A percentile compares a stretch with the other conserved stretches of the same genome.
Conservation (phyloP, 2,329 filamentous ascomycete genomes). For the Colletotrichum gigasporum region DNA sequence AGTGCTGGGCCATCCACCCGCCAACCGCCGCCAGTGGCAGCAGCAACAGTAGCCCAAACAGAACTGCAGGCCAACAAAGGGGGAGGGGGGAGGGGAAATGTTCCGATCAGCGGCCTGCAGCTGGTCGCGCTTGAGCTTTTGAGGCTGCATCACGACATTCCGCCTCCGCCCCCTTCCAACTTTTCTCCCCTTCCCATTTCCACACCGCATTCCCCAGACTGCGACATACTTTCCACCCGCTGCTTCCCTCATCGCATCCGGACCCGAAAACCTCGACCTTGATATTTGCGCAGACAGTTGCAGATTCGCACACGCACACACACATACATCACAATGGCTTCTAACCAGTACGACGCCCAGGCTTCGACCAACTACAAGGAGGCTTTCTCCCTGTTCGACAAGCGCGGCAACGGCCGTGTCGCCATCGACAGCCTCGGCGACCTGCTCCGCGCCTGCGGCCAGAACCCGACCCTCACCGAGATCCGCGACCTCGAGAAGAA, state of each 20-base stretch:
- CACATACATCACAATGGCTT: slow-evolving; percentile 49
- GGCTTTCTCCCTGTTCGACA: slow-evolving; percentile 99
- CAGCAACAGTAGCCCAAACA: slow-evolving; percentile 29
- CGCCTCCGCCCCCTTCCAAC: background rate
- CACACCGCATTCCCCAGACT: background rate
- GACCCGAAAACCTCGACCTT: background rate
- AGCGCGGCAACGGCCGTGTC: slow-evolving; percentile 96
- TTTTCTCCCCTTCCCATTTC: background rate
- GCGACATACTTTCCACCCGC: background rate
- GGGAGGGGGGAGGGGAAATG: background rate
- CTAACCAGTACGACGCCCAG: slow-evolving; percentile 66
- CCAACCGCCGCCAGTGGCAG: no score
- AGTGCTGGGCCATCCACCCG: slow-evolving; percentile 25
- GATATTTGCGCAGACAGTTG: background rate
- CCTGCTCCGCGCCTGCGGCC: slow-evolving; percentile 93
- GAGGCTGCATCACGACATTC: slow-evolving; percentile 20
- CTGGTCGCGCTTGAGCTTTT: background rate
- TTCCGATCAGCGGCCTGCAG: slow-evolving; percentile 17
- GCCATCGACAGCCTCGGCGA: slow-evolving; percentile 88
- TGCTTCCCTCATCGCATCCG: background rate
- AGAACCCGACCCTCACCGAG: slow-evolving; percentile 96
- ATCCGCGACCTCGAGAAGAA: slow-evolving; percentile 92
- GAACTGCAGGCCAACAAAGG: background rate
- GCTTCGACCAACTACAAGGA: slow-evolving; percentile 99
- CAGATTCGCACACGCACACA: background rate